Base-by-base conservation (phyloP, 176 grass and related monocot genomes). In the Carex cristatella region DNA sequence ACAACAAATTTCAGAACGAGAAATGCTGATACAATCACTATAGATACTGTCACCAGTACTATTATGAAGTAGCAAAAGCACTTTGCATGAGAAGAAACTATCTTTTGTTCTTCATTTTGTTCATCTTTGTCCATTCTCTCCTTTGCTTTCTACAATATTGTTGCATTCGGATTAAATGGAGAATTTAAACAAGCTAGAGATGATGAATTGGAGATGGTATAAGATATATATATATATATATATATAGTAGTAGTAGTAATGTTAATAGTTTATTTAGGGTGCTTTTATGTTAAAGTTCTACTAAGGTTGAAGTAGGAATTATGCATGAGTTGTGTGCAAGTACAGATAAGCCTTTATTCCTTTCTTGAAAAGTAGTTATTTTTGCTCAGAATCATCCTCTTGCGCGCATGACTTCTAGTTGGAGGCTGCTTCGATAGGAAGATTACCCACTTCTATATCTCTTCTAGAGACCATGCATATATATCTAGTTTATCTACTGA, bases 281-380 rank as follows among this genome's bases (percentile, higher is more conserved):
- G 16, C 16, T 88, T 88, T 56, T 78, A 88, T 28, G 9, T 13
- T 15, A 33, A 23, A 54, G 31, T 80, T 85, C 62, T 65, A 70
- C 61, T 72, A 38, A 54, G 19, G 4, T 81, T 44, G 57, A 59
- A 89, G 19, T 10, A 56, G 54, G 48, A 86, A 58, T 71, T 79
- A 71, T 51, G 92, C 70, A 71, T 51, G 92, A 94, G 91, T 84
- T 90, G 92, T 83, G 89, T 93, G 88, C 86, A 98, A 90, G 90
- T 94, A 94, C 87, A 84, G 84, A 55, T 44, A 53, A 66, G 63
- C 38, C 92, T 98, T 94, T 93, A 95, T 98, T 98, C 95, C 85
- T 98, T 98, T 54, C 95, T 93, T 98, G 84, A 85, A 97, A 97
- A 86, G 85, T 74, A 53, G 11, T 33, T n/a, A 35, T 31, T 16